Evolutionary conservation across 1,139 yeast genomes (phyloP), one percentile per base, ranked within the genome.

Genomic region (Debaryomyces sp.): DNA sequence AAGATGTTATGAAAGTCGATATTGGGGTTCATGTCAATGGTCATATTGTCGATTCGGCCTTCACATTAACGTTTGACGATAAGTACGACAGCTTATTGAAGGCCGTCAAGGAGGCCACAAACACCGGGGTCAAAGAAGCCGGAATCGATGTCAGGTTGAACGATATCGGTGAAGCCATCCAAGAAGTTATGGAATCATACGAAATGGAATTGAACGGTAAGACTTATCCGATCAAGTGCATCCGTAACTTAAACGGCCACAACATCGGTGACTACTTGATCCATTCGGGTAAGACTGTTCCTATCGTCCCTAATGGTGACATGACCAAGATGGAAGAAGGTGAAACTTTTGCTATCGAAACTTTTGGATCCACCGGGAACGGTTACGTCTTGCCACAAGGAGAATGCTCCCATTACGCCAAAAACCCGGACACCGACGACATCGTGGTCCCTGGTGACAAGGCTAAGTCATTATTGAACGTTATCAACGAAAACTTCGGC

Each of bases 241-340:
- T 96, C 59, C 81, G 95, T 56, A 94, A 94, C 71, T 81, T 94
- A 65, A 89, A 91, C 66, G 99, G 99, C 41, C 99, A 94, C 73
- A 91, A 85, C 63, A 95, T 94, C 59, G 85, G 82, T 33, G 92
- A 86, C 48, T 91, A 78, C 69, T 78, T 77, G 46, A 94, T 94
- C 61, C 99, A 94, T 69, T 95, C 92, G 34, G 98, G 97, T 54
- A 94, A 94, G 67, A 84, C 95, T 18, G 98, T 94, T 43, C 99
- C 99, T 18, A 94, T 95, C 63, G 96, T 94, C 38, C 87, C 92
- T 62, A 89, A 89, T 60, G 94, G 92, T 10, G 99, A 94, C 67
- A 82, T 81, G 70, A 92, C 98, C 22, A 92, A 92, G 77, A 92
- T 94, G 97, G 99, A 95, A 68, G 99, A 94, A 73, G 97, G 97